phyloP scores from a whole-genome alignment of 352 stramenopile genomes.

The Plasmopara halstedii region DNA sequence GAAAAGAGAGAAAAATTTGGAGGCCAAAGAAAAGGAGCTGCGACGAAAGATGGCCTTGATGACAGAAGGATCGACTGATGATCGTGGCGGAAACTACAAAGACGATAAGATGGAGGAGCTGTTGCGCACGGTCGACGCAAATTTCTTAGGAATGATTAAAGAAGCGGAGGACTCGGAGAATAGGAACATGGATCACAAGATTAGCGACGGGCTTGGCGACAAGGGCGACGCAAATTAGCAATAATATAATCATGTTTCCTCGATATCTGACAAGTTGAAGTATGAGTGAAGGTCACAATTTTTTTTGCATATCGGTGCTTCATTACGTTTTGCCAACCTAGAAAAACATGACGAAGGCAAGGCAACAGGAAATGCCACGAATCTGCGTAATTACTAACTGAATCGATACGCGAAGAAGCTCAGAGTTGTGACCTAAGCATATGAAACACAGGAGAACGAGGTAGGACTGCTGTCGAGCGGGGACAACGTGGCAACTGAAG shows the following conservation, averaged over 20 bases:
- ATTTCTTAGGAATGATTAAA: slow-evolving; percentile 95
- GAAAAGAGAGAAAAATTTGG: slow-evolving; percentile 95
- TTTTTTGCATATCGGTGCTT: not conserved
- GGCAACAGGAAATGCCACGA: slow-evolving; percentile 15
- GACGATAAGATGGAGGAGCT: slow-evolving; percentile 94
- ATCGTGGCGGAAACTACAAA: slow-evolving; percentile 47
- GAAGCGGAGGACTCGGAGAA: slow-evolving; percentile 90
- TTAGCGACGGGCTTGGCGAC: slow-evolving; percentile 26
- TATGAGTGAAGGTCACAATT: slow-evolving; percentile 30
- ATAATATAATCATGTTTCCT: slow-evolving; percentile 5
- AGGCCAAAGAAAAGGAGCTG: slow-evolving; percentile 86
- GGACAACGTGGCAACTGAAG: slow-evolving; percentile 24
- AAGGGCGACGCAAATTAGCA: slow-evolving; percentile 27
- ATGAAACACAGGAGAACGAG: slow-evolving; percentile 16
- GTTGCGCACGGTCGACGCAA: slow-evolving; percentile 88
- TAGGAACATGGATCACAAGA: slow-evolving; percentile 84
- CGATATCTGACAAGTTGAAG: slow-evolving; percentile 22
- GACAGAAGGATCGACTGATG: slow-evolving; percentile 74
- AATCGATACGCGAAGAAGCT: not conserved
- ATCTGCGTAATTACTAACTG: slow-evolving; percentile 5
- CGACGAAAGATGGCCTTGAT: slow-evolving; percentile 74
- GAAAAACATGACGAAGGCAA: slow-evolving; percentile 18
- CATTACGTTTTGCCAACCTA: not conserved
- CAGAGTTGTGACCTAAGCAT: not conserved
- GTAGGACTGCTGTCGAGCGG: slow-evolving; percentile 15